These are phyloP conservation scores for Ogataea allantospora DNA, from an alignment of 805 yeast genomes.

Conservation along the genomic window DNA sequence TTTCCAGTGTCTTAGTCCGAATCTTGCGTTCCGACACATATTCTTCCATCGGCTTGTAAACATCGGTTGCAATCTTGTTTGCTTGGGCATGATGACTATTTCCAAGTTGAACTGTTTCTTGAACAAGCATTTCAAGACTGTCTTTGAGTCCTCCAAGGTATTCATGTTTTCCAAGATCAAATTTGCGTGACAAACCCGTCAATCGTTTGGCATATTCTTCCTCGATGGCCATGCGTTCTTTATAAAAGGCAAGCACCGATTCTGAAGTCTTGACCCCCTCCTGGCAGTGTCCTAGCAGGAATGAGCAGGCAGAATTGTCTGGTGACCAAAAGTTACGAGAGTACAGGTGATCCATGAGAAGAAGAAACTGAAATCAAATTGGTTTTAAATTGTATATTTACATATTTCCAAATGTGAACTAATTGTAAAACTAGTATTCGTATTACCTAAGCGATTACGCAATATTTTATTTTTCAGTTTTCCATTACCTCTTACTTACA, in stretches of 20 bases:
- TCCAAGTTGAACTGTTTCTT: slow-evolving; percentile 60
- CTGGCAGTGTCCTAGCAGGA: slow-evolving; percentile 55
- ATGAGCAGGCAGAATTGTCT: slow-evolving; percentile 58
- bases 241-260: slow-evolving; percentile 46
- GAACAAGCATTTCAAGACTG: slow-evolving; percentile 56
- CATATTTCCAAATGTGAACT: slow-evolving; percentile 7
- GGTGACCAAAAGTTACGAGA: slow-evolving; percentile 45
- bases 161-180: slow-evolving; percentile 23
- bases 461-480: slow-evolving; percentile 1
- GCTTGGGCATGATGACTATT: slow-evolving; percentile 54
- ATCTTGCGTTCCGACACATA: slow-evolving; percentile 52
- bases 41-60: slow-evolving; percentile 50
- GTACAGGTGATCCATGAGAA: slow-evolving; percentile 18
- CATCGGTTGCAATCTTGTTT: slow-evolving; percentile 47
- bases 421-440: neutral
- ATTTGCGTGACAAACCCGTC: slow-evolving; percentile 46
- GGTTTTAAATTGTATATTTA: slow-evolving; percentile 10
- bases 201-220: slow-evolving; percentile 67
- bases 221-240: slow-evolving; percentile 61
- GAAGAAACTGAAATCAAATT: slow-evolving; percentile 5
- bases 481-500: slow-evolving; percentile 12
- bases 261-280: slow-evolving; percentile 59
- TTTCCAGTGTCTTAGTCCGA: slow-evolving; percentile 55
- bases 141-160: slow-evolving; percentile 60
- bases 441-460: slow-evolving; percentile 3